Evolutionary conservation across 2,329 filamentous ascomycete species (phyloP).

Genomic region (Cladophialophora bantiana): DNA sequence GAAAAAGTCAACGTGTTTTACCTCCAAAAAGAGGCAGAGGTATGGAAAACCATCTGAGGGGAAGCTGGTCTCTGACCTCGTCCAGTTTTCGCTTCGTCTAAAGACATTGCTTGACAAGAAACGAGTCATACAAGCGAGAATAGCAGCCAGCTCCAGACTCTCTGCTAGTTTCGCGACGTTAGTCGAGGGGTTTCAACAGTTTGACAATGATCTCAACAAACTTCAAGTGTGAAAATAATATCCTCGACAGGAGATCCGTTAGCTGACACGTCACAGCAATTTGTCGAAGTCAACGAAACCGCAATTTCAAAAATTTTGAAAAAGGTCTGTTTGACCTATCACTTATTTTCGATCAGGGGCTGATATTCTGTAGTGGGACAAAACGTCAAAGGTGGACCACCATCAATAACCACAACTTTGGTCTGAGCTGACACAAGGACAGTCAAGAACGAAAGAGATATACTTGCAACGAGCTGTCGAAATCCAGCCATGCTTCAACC

Average conservation of each 20-base stretch:
- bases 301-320: slow-evolving; percentile 99
- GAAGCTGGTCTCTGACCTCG: neutral
- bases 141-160: slow-evolving; percentile 77
- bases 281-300: slow-evolving; percentile 96
- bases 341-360: slow-evolving; percentile 34
- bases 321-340: slow-evolving; percentile 65
- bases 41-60: slow-evolving; percentile 52
- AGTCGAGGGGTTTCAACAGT: slow-evolving; percentile 96
- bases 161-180: slow-evolving; percentile 94
- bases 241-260: neutral
- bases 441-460: slow-evolving; percentile 95
- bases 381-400: slow-evolving; percentile 83
- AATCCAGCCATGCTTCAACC: slow-evolving; percentile 97
- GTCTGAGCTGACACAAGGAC: slow-evolving; percentile 43
- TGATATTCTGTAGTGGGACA: slow-evolving; percentile 77
- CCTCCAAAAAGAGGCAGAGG: slow-evolving; percentile 96
- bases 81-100: slow-evolving; percentile 86
- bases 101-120: slow-evolving; percentile 96
- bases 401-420: slow-evolving; percentile 25
- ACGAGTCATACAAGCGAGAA: slow-evolving; percentile 81
- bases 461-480: slow-evolving; percentile 96
- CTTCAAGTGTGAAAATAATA: slow-evolving; percentile 64
- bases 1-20: slow-evolving; percentile 99
- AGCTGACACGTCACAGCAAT: slow-evolving; percentile 67
- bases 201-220: slow-evolving; percentile 95